A percentile compares a stretch with the other conserved stretches of the same genome.
Conservation (phyloP, 495 filamentous ascomycete species). For the Lepidopterella palustris region DNA sequence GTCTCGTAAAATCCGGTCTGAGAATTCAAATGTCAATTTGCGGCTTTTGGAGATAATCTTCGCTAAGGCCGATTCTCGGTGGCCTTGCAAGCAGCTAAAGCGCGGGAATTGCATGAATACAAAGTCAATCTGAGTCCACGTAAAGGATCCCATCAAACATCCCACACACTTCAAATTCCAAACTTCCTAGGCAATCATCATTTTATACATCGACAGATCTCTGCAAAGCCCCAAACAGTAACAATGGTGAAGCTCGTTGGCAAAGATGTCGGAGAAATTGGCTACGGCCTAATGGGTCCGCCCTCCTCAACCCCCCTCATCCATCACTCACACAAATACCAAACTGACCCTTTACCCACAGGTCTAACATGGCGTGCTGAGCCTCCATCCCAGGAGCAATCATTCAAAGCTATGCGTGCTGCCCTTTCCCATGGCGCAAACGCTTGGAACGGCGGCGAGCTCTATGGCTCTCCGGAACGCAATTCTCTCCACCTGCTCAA, state of each 20-base stretch:
- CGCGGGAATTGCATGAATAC: too few species aligned
- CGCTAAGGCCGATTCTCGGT: too few species aligned
- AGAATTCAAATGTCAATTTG: too few species aligned
- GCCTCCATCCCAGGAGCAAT: slow-evolving; percentile 52
- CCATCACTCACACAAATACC: neutral
- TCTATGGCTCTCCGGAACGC: slow-evolving; percentile 66
- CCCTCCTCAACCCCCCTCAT: neutral
- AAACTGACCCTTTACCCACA: slow-evolving; percentile 27
- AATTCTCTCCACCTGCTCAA: slow-evolving; percentile 62
- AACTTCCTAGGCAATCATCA: neutral
- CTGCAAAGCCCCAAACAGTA: neutral
- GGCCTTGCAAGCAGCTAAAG: too few species aligned
- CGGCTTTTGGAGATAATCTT: too few species aligned
- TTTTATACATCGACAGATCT: too few species aligned
- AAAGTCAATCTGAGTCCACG: too few species aligned
- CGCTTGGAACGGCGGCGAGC: slow-evolving; percentile 76
- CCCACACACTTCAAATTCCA: neutral
- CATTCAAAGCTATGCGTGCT: slow-evolving; percentile 61
- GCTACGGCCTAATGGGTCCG: slow-evolving; percentile 40
- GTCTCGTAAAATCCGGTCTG: too few species aligned
- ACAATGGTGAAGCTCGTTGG: slow-evolving; percentile 27
- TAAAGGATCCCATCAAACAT: neutral
- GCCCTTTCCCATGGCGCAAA: slow-evolving; percentile 60
- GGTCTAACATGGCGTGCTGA: slow-evolving; percentile 68
- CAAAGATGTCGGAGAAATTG: slow-evolving; percentile 30